Percentiles rank a stretch among this genome's conserved stretches.
Evolutionary conservation across 1,139 yeast genomes (phyloP).

Genomic region (Nakaseomyces bracarensis): DNA sequence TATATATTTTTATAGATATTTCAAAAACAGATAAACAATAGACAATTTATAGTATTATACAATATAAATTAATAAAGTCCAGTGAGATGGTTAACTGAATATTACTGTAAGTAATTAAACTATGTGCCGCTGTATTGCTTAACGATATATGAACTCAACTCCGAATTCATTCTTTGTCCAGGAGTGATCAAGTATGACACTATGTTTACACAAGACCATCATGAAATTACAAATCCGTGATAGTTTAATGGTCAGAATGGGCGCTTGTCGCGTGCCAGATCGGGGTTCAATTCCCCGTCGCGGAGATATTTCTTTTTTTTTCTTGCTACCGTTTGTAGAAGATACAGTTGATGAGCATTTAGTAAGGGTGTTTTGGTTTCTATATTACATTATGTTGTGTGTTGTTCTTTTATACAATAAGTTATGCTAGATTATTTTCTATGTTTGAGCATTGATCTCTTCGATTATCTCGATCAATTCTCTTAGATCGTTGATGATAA

Average conservation of each 20-base stretch:
- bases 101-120: too few relatives aligned
- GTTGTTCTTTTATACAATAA: not conserved
- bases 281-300: slow-evolving; percentile 37
- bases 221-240: slow-evolving; percentile 20
- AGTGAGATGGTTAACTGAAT: too few relatives aligned
- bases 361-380: too few relatives aligned
- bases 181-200: too few relatives aligned
- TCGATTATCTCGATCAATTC: slow-evolving; percentile 1
- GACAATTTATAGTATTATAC: too few relatives aligned
- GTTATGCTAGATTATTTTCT: not conserved
- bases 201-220: not conserved
- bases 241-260: slow-evolving; percentile 35
- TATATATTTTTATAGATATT: too few relatives aligned
- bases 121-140: not conserved
- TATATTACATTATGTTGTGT: too few relatives aligned
- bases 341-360: too few relatives aligned
- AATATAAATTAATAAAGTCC: not conserved
- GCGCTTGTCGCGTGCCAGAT: slow-evolving; percentile 36
- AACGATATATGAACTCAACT: too few relatives aligned
- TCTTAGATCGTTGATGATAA: not conserved
- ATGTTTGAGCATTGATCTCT: not conserved
- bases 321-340: not conserved
- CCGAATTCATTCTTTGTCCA: too few relatives aligned
- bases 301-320: slow-evolving; percentile 26
- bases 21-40: too few relatives aligned